Evolutionary conservation across 768 basidiomycete genomes (phyloP).

Genomic region (Nidularia sp.): DNA sequence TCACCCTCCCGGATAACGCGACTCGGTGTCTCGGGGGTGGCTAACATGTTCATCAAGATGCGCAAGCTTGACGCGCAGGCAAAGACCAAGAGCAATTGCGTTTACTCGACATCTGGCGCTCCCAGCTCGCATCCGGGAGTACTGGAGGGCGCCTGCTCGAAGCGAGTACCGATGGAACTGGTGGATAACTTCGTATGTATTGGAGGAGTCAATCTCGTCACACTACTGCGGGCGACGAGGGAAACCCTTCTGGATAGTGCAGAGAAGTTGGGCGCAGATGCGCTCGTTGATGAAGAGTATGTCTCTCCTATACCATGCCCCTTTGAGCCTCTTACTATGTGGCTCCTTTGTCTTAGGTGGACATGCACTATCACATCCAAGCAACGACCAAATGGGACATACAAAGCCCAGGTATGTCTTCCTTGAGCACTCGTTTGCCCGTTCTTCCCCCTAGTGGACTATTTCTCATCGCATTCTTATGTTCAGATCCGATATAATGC

Average conservation of each 20-base stretch:
- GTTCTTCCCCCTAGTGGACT: not conserved
- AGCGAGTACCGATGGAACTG: conserved; percentile 21
- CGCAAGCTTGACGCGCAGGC: conserved; percentile 28
- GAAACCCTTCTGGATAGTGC: conserved; percentile 46
- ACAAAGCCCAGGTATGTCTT: conserved; percentile 56
- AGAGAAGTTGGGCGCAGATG: conserved; percentile 47
- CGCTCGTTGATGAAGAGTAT: conserved; percentile 67
- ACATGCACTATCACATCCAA: conserved; percentile 55
- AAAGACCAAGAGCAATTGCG: conserved; percentile 22
- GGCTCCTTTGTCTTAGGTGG: conserved; percentile 43
- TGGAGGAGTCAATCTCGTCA: conserved; percentile 57
- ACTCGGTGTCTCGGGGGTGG: conserved; percentile 35
- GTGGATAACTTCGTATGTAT: conserved; percentile 51
- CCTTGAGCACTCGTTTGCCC: conserved; percentile 1
- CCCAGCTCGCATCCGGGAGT: conserved; percentile 35
- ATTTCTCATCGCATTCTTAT: too few relatives aligned
- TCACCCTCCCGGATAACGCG: conserved; percentile 9
- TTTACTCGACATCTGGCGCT: conserved; percentile 30
- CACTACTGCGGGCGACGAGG: conserved; percentile 55
- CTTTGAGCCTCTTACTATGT: conserved; percentile 6
- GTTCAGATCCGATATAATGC: conserved; percentile 63
- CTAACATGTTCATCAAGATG: conserved; percentile 52
- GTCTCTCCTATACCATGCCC: conserved; percentile 21
- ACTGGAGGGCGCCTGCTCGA: conserved; percentile 16
- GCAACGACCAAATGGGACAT: conserved; percentile 41